Evolutionary conservation across 2,329 filamentous ascomycete genomes (phyloP).

Genomic region (Cladosporium sphaerospermum): DNA sequence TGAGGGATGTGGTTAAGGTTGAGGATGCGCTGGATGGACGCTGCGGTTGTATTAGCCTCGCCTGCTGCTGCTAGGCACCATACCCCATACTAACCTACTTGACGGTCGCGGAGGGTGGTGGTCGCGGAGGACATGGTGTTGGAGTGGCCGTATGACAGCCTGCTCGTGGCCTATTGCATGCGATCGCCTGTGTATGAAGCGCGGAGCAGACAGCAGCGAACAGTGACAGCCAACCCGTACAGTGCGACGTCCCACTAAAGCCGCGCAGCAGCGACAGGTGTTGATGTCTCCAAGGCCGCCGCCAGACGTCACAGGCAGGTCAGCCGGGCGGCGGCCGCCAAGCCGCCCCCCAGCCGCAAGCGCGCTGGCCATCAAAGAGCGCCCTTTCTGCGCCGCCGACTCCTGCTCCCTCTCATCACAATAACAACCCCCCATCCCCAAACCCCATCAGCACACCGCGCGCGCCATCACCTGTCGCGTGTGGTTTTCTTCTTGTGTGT

Average conservation of each 20-base stretch:
- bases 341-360: not conserved
- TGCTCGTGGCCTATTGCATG: slow-evolving; percentile 23
- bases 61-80: slow-evolving; percentile 11
- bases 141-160: slow-evolving; percentile 28
- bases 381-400: not conserved
- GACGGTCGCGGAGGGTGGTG: slow-evolving; percentile 61
- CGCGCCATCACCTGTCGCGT: slow-evolving; percentile 6
- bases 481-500: not conserved
- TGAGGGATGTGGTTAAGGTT: slow-evolving; percentile 76
- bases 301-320: not conserved
- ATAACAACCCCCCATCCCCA: slow-evolving; percentile 6
- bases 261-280: not conserved
- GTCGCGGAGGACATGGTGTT: slow-evolving; percentile 48
- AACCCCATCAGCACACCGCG: slow-evolving; percentile 5
- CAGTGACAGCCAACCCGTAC: too few relatives aligned
- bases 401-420: not conserved
- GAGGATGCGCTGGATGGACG: slow-evolving; percentile 88
- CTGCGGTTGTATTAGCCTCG: slow-evolving; percentile 40
- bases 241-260: too few relatives aligned
- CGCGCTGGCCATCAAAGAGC: not conserved
- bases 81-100: slow-evolving; percentile 55
- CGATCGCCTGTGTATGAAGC: not conserved
- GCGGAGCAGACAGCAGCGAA: not conserved
- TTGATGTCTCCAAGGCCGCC: not conserved
- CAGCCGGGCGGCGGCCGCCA: not conserved